Evolutionary conservation across 2,329 filamentous ascomycete genomes (phyloP).

Genomic region (Fusarium paranaense): DNA sequence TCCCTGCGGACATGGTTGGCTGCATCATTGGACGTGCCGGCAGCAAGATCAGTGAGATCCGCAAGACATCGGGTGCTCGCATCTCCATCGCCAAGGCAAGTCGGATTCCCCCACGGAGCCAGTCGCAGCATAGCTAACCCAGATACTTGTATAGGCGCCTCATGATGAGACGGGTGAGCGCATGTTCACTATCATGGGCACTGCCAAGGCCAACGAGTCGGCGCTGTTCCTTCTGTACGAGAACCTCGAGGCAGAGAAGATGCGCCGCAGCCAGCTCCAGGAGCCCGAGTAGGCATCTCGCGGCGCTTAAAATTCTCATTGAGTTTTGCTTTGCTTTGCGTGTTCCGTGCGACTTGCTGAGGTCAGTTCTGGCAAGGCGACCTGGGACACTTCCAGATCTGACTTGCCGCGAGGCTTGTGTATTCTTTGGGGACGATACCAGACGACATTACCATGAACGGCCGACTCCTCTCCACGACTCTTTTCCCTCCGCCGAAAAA

Average conservation of each 20-base stretch:
- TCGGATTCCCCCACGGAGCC: not conserved
- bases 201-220: slow-evolving; percentile 91
- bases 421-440: slow-evolving; percentile 59
- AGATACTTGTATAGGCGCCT: slow-evolving; percentile 69
- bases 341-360: slow-evolving; percentile 46
- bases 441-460: slow-evolving; percentile 58
- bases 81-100: slow-evolving; percentile 94
- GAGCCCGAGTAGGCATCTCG: slow-evolving; percentile 59
- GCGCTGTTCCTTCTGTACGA: slow-evolving; percentile 97
- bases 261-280: slow-evolving; percentile 88
- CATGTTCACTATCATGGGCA: slow-evolving; percentile 99
- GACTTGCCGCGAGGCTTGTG: slow-evolving; percentile 72
- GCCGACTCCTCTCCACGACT: slow-evolving; percentile 37
- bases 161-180: slow-evolving; percentile 98
- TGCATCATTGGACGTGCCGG: slow-evolving; percentile 97
- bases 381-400: slow-evolving; percentile 66
- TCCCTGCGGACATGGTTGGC: slow-evolving; percentile 99
- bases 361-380: slow-evolving; percentile 64
- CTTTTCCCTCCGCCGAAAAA: slow-evolving; percentile 26
- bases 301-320: slow-evolving; percentile 12
- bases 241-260: slow-evolving; percentile 99
- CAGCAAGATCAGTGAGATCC: slow-evolving; percentile 98
- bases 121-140: slow-evolving; percentile 2
- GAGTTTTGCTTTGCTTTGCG: slow-evolving; percentile 48
- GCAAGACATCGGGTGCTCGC: slow-evolving; percentile 93